phyloP scores from a whole-genome alignment of 768 basidiomycete species.

The Russula virescens region DNA sequence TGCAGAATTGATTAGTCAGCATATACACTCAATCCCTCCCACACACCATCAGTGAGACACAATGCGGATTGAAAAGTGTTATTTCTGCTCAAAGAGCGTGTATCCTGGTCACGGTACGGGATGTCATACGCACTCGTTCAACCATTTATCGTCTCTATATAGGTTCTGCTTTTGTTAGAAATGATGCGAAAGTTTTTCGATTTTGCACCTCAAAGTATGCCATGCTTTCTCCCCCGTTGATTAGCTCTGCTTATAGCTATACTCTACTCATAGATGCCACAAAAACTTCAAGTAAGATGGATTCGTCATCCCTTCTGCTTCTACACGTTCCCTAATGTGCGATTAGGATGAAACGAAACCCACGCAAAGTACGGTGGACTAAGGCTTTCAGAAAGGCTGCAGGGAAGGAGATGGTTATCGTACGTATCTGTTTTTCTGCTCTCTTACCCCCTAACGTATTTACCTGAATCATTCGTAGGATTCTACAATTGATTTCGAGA shows the following conservation, averaged over 20 bases:
- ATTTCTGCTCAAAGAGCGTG: constrained; percentile 94
- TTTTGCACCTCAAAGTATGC: constrained; percentile 96
- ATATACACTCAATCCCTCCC: not conserved
- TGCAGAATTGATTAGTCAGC: constrained; percentile 18
- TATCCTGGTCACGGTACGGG: constrained; percentile 90
- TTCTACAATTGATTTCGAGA: constrained; percentile 98
- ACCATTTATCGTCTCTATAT: not conserved
- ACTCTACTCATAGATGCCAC: constrained; percentile 61
- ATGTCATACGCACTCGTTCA: not conserved
- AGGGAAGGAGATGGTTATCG: constrained; percentile 99
- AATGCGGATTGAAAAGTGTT: constrained; percentile 98
- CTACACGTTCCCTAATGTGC: not conserved
- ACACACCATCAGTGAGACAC: not conserved
- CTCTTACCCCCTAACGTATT: constrained; percentile 2
- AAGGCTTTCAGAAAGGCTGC: constrained; percentile 98
- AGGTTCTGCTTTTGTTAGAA: constrained; percentile 95
- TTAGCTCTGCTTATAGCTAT: constrained; percentile 17
- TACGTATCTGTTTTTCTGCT: constrained; percentile 37
- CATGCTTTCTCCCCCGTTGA: not conserved
- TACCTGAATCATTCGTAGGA: constrained; percentile 48
- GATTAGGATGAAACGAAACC: constrained; percentile 95
- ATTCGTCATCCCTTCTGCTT: not conserved
- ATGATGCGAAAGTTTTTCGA: constrained; percentile 96
- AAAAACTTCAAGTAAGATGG: constrained; percentile 93
- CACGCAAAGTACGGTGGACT: constrained; percentile 98